These are phyloP conservation scores for Solanum gandarillasii DNA, from an alignment of 257 asterid genomes.

Conservation along the genomic window DNA sequence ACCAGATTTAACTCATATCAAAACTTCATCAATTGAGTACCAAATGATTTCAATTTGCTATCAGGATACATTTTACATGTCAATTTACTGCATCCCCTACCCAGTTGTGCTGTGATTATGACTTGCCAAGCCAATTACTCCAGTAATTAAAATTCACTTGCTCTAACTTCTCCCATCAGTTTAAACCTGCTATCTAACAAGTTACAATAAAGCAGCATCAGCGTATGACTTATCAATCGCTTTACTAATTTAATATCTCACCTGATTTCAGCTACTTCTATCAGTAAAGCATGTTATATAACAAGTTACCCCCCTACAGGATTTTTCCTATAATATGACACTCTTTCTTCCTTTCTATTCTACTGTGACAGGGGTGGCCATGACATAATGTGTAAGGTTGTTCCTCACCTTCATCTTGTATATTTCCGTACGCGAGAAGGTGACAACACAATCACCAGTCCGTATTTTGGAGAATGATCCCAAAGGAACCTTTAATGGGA, in stretches of 20 bases:
- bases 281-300: neutral
- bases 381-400: neutral
- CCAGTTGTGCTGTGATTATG: neutral
- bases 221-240: neutral
- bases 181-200: neutral
- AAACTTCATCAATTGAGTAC: neutral
- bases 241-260: neutral
- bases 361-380: neutral
- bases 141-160: neutral
- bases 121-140: neutral
- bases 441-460: conserved; percentile 88
- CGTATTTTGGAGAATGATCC: conserved; percentile 58
- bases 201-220: neutral
- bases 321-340: neutral
- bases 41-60: neutral
- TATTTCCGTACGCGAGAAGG: conserved; percentile 76
- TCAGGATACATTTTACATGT: neutral
- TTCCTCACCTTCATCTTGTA: conserved; percentile 62
- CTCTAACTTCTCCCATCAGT: neutral
- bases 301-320: neutral
- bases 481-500: conserved; percentile 62
- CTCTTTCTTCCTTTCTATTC: neutral
- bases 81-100: neutral
- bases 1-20: neutral
- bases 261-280: neutral